Base-by-base conservation (phyloP, 768 basidiomycete species). In the Zangia roseola region DNA sequence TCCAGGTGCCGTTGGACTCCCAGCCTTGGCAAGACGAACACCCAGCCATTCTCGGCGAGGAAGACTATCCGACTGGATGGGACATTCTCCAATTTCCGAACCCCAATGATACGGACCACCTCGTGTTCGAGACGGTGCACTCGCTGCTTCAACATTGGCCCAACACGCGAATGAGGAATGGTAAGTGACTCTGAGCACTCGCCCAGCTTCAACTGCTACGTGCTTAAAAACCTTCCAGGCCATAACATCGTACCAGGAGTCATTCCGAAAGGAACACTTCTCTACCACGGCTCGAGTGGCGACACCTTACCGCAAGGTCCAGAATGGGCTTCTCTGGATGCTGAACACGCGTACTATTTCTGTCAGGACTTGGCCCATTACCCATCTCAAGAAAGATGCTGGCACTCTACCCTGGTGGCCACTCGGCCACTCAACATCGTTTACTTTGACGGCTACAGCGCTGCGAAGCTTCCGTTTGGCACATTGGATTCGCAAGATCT, bases 111-210 rank as follows among this genome's bases (percentile, higher is more conserved):
- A 71, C 71, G 4, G 50, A 58, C 16, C 59, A 70, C 43, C 54
- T 72, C 28, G 55, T 73, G 12, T 74, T 74, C 40, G 65, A 69
- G 31, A 62, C 65, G 3, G 57, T 71, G 10, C 55, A 56, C 36
- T 62, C 67, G 5, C 50, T 71, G 8, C 60, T 74, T 12, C 73
- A 74, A 39, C 62, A 67, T 26, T 74, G 70, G 70, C 62, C 71
- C 2, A 73, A 72, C 45, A 72, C 69, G 1, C 60, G 67, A 13
- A 67, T 64, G 39, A 64, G 67, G n/a, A 70, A 70, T 54, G 70
- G 70, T 62, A 20, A 13, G 49, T n/a, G 21, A 28, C 16, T 8
- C 6, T 8, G n/a, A n/a, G 10, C 17, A 16, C 20, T 10, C 20
- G 4, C 12, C 23, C 40, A 10, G 12, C 13, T 24, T 20, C 36